A percentile compares a stretch with the other conserved stretches of the same genome.
phyloP scores from a whole-genome alignment of 2,329 filamentous ascomycete genomes.

The Colletotrichum lentis region DNA sequence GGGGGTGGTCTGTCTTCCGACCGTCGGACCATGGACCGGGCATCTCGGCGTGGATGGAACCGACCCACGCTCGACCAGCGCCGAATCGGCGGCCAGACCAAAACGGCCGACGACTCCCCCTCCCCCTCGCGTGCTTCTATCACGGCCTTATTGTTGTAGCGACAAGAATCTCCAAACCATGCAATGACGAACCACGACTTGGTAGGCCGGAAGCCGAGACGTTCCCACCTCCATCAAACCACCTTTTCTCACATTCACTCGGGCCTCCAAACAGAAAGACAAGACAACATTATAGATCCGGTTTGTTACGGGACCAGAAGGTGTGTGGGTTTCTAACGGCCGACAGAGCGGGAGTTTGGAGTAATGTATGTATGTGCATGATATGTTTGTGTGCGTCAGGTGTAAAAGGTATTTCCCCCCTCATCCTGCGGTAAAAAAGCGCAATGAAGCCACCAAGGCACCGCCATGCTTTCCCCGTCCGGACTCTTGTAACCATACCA shows the following conservation, averaged over 20 bases:
- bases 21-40: background rate
- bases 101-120: background rate
- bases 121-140: background rate
- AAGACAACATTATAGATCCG: slow-evolving; percentile 18
- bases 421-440: slow-evolving; percentile 1
- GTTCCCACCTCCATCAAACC: background rate
- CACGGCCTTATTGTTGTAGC: too few relatives aligned
- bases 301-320: slow-evolving; percentile 29
- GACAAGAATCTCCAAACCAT: background rate
- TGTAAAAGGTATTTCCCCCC: slow-evolving; percentile 14
- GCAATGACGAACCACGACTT: background rate
- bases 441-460: slow-evolving; percentile 32
- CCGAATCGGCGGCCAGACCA: slow-evolving; percentile 3
- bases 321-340: slow-evolving; percentile 8
- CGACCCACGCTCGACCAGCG: background rate
- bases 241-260: background rate
- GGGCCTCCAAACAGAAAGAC: background rate
- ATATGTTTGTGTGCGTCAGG: slow-evolving; percentile 11
- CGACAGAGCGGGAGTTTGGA: slow-evolving; percentile 27
- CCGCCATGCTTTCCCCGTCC: slow-evolving; percentile 32
- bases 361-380: background rate
- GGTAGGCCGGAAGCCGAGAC: background rate
- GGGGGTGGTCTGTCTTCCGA: background rate
- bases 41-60: background rate
- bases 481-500: slow-evolving; percentile 33